phyloP scores from a whole-genome alignment of 495 filamentous ascomycete species.

The Neurospora sp. region DNA sequence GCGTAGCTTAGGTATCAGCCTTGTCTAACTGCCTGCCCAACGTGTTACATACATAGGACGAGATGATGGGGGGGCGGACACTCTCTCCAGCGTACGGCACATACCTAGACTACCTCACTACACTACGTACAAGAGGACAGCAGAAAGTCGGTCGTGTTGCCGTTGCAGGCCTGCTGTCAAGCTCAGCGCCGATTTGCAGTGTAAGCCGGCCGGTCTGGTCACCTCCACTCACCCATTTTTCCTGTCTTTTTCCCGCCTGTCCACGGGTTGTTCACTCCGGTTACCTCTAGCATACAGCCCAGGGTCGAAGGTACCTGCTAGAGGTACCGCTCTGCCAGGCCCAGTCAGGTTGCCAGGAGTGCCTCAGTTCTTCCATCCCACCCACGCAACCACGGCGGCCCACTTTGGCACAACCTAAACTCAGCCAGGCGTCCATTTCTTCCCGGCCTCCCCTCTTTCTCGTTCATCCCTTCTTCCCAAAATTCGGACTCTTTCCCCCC shows the following conservation, averaged over 20 bases:
- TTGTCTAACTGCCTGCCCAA: not conserved
- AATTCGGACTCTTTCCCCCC: conserved; percentile 5
- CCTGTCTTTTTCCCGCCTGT: not conserved
- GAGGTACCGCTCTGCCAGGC: not conserved
- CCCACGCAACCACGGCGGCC: conserved; percentile 6
- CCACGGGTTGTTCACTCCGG: not conserved
- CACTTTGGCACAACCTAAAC: conserved; percentile 5
- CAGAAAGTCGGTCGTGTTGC: not conserved
- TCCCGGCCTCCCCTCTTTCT: conserved; percentile 7
- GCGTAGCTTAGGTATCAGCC: not conserved
- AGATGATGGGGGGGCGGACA: not conserved
- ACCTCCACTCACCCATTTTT: not conserved
- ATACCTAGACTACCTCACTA: not conserved
- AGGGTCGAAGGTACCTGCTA: not conserved
- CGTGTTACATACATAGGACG: not conserved
- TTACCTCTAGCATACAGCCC: not conserved
- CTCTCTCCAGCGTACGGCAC: not conserved
- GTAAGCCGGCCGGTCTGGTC: not conserved
- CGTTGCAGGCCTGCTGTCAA: not conserved
- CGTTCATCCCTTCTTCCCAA: conserved; percentile 7
- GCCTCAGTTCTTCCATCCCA: conserved; percentile 1
- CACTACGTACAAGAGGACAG: not conserved
- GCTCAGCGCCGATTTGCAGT: not conserved
- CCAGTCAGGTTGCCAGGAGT: not conserved
- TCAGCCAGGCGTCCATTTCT: conserved; percentile 2